These are phyloP conservation scores for Ceratobasidium sp. DNA, from an alignment of 1,284 basidiomycete species.

Conservation along the genomic window DNA sequence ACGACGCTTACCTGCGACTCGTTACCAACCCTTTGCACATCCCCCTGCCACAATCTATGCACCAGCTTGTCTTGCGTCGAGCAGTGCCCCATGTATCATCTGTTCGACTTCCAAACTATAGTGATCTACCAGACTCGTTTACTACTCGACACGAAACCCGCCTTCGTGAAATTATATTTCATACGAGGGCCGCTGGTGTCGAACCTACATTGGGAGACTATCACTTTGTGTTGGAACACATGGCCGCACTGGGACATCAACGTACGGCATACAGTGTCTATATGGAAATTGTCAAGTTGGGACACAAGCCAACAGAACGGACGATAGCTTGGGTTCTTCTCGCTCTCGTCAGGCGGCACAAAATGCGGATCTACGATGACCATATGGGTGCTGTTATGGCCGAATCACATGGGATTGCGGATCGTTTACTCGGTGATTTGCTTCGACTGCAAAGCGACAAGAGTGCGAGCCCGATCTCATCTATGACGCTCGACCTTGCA, in stretches of 20 bases:
- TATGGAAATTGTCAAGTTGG: slow-evolving; percentile 59
- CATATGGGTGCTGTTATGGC: slow-evolving; percentile 6
- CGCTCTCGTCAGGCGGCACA: slow-evolving; percentile 63
- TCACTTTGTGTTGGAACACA: slow-evolving; percentile 73
- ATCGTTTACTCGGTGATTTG: slow-evolving; percentile 22
- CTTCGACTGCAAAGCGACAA: slow-evolving; percentile 65
- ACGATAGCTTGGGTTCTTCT: slow-evolving; percentile 71
- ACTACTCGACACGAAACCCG: slow-evolving; percentile 56
- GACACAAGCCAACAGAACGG: slow-evolving; percentile 57
- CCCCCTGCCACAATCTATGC: slow-evolving; percentile 20
- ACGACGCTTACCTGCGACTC: slow-evolving; percentile 28
- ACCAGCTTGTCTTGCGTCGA: slow-evolving; percentile 20
- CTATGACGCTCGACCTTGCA: slow-evolving; percentile 68
- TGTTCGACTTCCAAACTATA: slow-evolving; percentile 28
- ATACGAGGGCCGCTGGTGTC: slow-evolving; percentile 64
- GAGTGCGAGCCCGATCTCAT: slow-evolving; percentile 56
- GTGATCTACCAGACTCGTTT: slow-evolving; percentile 9
- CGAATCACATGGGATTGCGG: slow-evolving; percentile 21
- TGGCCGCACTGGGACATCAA: slow-evolving; percentile 73
- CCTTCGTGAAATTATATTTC: slow-evolving; percentile 67
- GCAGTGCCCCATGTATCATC: not conserved
- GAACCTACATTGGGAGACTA: slow-evolving; percentile 68
- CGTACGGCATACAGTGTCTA: slow-evolving; percentile 65
- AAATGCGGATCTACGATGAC: slow-evolving; percentile 32
- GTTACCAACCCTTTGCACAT: slow-evolving; percentile 12